These are phyloP conservation scores for Lachnellula subtilissima DNA, from an alignment of 2,329 filamentous ascomycete genomes.

Conservation along the genomic window DNA sequence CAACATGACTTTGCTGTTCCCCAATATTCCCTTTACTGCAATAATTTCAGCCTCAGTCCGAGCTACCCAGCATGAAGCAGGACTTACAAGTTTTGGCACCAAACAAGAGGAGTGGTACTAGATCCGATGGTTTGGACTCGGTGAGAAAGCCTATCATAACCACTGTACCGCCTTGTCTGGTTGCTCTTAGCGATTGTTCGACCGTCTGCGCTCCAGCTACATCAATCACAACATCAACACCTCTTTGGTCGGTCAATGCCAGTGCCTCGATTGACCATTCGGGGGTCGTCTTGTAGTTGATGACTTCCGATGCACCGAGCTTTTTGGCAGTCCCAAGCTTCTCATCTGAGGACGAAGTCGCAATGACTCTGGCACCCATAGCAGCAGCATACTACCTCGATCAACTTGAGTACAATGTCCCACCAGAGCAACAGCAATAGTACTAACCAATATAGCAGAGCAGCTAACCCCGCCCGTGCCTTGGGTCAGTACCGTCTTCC, in stretches of 20 bases:
- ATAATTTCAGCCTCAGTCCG: slow-evolving; percentile 30
- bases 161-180: slow-evolving; percentile 42
- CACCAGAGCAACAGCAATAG: background rate
- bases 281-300: slow-evolving; percentile 38
- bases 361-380: slow-evolving; percentile 35
- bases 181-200: slow-evolving; percentile 44
- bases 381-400: slow-evolving; percentile 33
- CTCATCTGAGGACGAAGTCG: slow-evolving; percentile 14
- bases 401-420: background rate
- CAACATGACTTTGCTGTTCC: slow-evolving; percentile 64
- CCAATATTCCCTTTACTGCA: slow-evolving; percentile 72
- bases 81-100: slow-evolving; percentile 70
- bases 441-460: slow-evolving; percentile 31
- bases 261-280: slow-evolving; percentile 57
- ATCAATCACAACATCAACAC: slow-evolving; percentile 60
- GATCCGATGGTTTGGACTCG: slow-evolving; percentile 19
- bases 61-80: slow-evolving; percentile 72
- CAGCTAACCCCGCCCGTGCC: slow-evolving; percentile 48
- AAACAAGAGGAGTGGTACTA: slow-evolving; percentile 44
- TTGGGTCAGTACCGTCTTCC: slow-evolving; percentile 45
- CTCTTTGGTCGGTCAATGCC: slow-evolving; percentile 43
- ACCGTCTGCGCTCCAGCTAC: slow-evolving; percentile 62
- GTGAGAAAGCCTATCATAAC: slow-evolving; percentile 40
- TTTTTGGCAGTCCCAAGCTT: slow-evolving; percentile 13
- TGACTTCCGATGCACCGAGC: slow-evolving; percentile 14